A percentile compares a stretch with the other conserved stretches of the same genome.
Conservation (phyloP, 108 stramenopile species). For the Fistulifera solaris region DNA sequence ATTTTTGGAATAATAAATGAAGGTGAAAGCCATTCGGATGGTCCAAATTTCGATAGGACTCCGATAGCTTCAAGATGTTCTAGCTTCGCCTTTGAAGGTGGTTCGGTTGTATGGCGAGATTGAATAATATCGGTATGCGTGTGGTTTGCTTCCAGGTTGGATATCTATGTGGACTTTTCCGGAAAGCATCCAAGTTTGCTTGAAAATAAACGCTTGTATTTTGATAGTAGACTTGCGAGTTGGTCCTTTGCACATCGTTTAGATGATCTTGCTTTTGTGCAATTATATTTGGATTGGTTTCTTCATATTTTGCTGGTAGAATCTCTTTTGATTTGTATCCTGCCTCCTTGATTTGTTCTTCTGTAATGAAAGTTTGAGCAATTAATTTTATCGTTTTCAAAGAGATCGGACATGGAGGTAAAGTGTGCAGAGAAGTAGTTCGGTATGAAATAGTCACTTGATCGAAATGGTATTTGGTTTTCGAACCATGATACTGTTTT, state of each 20-base stretch:
- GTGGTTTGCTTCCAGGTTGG: slow-evolving; percentile 21
- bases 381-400: no score
- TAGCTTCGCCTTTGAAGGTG: no score
- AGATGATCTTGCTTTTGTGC: slow-evolving; percentile 17
- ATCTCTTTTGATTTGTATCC: no score
- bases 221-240: slow-evolving; percentile 13
- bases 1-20: slow-evolving; percentile 28
- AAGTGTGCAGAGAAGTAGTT: no score
- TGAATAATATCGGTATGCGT: slow-evolving; percentile 21
- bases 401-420: no score
- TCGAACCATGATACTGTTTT: background rate
- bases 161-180: slow-evolving; percentile 21
- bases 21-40: slow-evolving; percentile 16
- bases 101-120: slow-evolving; percentile 8
- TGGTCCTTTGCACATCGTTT: slow-evolving; percentile 2
- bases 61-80: no score
- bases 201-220: slow-evolving; percentile 24
- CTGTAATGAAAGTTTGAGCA: no score
- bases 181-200: slow-evolving; percentile 23
- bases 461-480: no score
- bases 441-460: no score
- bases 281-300: slow-evolving; percentile 14
- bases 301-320: slow-evolving; percentile 33
- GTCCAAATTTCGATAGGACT: no score
- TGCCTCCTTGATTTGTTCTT: no score